Percentiles rank a stretch among this genome's conserved stretches.
Evolutionary conservation across 2,329 filamentous ascomycete species (phyloP).

Genomic region (Cadophora gregata): DNA sequence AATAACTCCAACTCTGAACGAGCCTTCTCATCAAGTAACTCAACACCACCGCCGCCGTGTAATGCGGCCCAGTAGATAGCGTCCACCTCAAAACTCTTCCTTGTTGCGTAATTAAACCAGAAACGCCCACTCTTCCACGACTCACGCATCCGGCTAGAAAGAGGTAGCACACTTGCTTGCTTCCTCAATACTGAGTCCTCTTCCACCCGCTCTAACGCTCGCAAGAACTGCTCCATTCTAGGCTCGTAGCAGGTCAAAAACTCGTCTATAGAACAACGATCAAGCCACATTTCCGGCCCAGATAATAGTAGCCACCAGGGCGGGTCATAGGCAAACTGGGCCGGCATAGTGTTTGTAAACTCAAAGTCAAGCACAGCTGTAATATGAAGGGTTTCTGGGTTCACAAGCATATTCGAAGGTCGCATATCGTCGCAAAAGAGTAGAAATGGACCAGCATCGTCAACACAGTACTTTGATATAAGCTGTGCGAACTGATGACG

Average conservation of each 20-base stretch:
- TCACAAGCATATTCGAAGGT: conserved; percentile 30
- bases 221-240: conserved; percentile 65
- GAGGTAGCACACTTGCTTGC: conserved; percentile 21
- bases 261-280: conserved; percentile 31
- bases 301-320: conserved; percentile 32
- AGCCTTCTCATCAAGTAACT: conserved; percentile 22
- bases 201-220: conserved; percentile 29
- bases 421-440: conserved; percentile 32
- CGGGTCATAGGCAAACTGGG: conserved; percentile 30
- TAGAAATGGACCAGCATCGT: conserved; percentile 26
- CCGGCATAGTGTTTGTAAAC: conserved; percentile 32
- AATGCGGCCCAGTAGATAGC: conserved; percentile 29
- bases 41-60: conserved; percentile 22
- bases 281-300: conserved; percentile 31
- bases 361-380: conserved; percentile 33
- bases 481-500: conserved; percentile 25
- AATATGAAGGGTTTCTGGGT: conserved; percentile 29
- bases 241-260: conserved; percentile 85
- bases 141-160: conserved; percentile 33
- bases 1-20: conserved; percentile 26
- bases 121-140: conserved; percentile 35
- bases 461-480: conserved; percentile 21
- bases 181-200: conserved; percentile 25
- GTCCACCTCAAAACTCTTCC: conserved; percentile 34
- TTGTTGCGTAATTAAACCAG: conserved; percentile 34